These are phyloP conservation scores for Saccharomycopsis fodiens DNA, from an alignment of 805 yeast genomes.

Conservation along the genomic window DNA sequence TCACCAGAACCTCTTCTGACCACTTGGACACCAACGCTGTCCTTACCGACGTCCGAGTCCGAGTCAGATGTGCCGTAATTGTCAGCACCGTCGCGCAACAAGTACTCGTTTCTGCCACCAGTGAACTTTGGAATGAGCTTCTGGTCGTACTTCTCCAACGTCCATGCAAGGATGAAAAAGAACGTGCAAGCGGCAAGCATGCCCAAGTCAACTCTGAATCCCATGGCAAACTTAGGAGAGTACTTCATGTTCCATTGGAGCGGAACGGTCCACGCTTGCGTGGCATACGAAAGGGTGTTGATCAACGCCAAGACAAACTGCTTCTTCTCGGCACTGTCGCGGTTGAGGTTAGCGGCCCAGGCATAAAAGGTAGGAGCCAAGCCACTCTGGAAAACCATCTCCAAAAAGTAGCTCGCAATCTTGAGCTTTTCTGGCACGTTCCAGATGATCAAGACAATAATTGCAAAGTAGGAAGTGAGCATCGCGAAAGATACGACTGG, in stretches of 20 bases:
- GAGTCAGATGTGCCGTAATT: background rate
- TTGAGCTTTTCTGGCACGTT: slow-evolving; percentile 33
- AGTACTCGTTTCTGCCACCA: background rate
- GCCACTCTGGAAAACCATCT: slow-evolving; percentile 5
- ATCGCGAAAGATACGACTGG: slow-evolving; percentile 38
- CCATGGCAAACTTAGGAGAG: slow-evolving; percentile 12
- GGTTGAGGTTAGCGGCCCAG: slow-evolving; percentile 17
- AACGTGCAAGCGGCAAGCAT: slow-evolving; percentile 2
- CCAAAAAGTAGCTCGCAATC: background rate
- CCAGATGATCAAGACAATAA: slow-evolving; percentile 49
- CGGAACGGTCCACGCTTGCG: slow-evolving; percentile 18
- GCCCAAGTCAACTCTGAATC: slow-evolving; percentile 14
- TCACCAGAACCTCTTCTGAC: background rate
- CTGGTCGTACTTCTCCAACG: background rate
- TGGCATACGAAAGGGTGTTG: slow-evolving; percentile 18
- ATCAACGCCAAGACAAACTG: slow-evolving; percentile 16
- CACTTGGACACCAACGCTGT: background rate
- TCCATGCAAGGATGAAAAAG: slow-evolving; percentile 8
- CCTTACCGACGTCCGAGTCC: background rate
- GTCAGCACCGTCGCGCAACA: background rate
- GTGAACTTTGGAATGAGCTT: slow-evolving; percentile 6
- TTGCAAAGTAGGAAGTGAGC: slow-evolving; percentile 43
- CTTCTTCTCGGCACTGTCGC: slow-evolving; percentile 19
- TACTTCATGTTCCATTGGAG: slow-evolving; percentile 17
- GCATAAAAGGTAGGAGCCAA: slow-evolving; percentile 15